phyloP scores from a whole-genome alignment of 2,329 filamentous ascomycete genomes.

The Clonostachys byssicola region DNA sequence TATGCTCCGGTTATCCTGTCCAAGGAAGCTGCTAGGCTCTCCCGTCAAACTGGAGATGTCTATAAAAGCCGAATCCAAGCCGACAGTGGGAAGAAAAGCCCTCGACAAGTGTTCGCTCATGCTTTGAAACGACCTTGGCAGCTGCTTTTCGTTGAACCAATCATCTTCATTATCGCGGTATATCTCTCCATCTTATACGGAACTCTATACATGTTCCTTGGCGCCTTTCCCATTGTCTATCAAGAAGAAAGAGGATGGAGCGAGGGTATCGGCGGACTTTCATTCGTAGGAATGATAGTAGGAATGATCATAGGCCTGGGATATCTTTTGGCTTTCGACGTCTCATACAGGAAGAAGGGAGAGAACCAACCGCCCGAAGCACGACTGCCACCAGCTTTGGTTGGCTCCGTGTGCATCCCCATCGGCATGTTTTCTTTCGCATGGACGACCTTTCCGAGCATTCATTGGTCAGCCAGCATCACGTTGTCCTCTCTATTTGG shows the following conservation, averaged over 20 bases:
- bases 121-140: conserved; percentile 54
- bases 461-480: conserved; percentile 47
- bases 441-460: conserved; percentile 47
- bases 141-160: conserved; percentile 57
- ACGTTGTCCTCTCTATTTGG: conserved; percentile 38
- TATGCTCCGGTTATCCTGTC: conserved; percentile 47
- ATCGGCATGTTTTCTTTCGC: conserved; percentile 57
- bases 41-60: conserved; percentile 39
- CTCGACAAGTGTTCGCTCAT: too few species aligned
- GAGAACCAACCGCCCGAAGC: conserved; percentile 37
- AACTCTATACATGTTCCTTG: conserved; percentile 43
- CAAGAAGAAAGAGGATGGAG: conserved; percentile 46
- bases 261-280: conserved; percentile 43
- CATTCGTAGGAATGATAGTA: conserved; percentile 56
- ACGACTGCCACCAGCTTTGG: conserved; percentile 47
- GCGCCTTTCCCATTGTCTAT: conserved; percentile 50
- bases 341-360: neutral
- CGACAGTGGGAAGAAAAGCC: neutral
- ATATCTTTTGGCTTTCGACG: conserved; percentile 38
- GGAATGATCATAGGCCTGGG: conserved; percentile 50
- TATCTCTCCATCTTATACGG: conserved; percentile 52
- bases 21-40: conserved; percentile 37
- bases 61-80: conserved; percentile 24
- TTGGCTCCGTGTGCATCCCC: conserved; percentile 49
- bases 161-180: conserved; percentile 52